Base-by-base conservation (phyloP, 2,329 filamentous ascomycete genomes). In the Bipolaris bicolor region DNA sequence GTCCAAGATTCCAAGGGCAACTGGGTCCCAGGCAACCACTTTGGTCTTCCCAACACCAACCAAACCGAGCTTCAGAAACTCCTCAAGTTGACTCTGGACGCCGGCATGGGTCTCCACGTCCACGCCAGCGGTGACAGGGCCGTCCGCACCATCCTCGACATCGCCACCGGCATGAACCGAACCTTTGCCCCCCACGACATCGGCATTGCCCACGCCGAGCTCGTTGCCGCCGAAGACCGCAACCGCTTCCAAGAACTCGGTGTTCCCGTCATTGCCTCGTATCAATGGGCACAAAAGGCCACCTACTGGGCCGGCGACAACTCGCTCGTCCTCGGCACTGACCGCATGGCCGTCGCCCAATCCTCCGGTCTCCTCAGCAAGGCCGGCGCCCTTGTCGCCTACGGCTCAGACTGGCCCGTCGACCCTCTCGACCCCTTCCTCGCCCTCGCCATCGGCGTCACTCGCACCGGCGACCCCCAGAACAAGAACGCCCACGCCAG, bases 401-500 rank as follows among this genome's bases (percentile, higher is more conserved):
- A 53, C 50, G 50, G 50, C n/a, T 47, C 41, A 5, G 50, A 53
- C 31, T 53, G 50, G 50, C 50, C 50, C 7, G 43, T 53, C 6
- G 50, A 53, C 31, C 50, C 50, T 15, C 41, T 47, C 31, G 50
- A 53, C 16, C 41, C 50, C 11, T 53, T 53, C 34, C 43, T 53
- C 24, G 50, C 50, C 22, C 50, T 53, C 33, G 29, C 41, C n/a
- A 31, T 53, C 31, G 50, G 41, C 11, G 50, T 53, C 7, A 41
- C 34, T 18, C 50, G 50, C n/a, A 13, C 40, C 11, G 50, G 50
- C 20, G 50, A 53, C 16, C 50, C 50, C 9, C 29, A 47, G 31
- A 53, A 53, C 43, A 46, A 26, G 20, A 46, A 53, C 41, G 26
- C 50, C 20, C 50, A 53, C n/a, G 50, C 50, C 13, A 47, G 41